These are phyloP conservation scores for Quercus lobata DNA, from an alignment of 331 rosid genomes.

Conservation along the genomic window DNA sequence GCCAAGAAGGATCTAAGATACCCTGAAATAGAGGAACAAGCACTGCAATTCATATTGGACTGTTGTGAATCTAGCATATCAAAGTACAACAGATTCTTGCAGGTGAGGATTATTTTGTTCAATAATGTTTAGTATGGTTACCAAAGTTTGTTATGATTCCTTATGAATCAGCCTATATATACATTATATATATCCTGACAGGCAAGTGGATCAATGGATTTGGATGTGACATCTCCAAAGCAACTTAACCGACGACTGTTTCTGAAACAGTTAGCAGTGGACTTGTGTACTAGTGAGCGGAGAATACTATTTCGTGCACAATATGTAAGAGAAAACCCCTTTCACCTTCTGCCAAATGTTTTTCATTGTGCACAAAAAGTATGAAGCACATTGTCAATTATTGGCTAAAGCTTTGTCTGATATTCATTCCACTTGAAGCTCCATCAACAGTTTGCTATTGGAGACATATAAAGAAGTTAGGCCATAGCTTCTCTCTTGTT, in stretches of 20 bases:
- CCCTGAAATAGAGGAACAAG: constrained; percentile 85
- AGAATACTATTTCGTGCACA: constrained; percentile 84
- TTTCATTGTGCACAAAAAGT: neutral
- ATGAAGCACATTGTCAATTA: neutral
- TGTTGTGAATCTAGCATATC: constrained; percentile 88
- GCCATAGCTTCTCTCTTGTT: constrained; percentile 3
- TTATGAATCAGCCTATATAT: neutral
- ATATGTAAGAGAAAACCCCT: constrained; percentile 54
- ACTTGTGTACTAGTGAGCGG: constrained; percentile 76
- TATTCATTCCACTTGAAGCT: constrained; percentile 4
- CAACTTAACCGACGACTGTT: constrained; percentile 82
- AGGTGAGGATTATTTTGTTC: constrained; percentile 41
- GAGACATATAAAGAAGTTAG: neutral
- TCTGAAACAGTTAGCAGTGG: constrained; percentile 85
- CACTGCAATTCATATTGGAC: constrained; percentile 75
- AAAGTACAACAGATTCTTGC: constrained; percentile 78
- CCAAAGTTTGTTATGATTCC: neutral
- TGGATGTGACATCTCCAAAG: constrained; percentile 90
- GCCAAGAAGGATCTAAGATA: constrained; percentile 63
- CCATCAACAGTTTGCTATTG: neutral
- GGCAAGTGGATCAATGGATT: constrained; percentile 94
- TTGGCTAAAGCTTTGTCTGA: neutral
- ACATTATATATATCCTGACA: constrained; percentile 24
- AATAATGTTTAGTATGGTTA: neutral
- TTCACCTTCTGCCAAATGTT: neutral